phyloP scores from a whole-genome alignment of 441 rosid genomes.

The Mallotus repandus region DNA sequence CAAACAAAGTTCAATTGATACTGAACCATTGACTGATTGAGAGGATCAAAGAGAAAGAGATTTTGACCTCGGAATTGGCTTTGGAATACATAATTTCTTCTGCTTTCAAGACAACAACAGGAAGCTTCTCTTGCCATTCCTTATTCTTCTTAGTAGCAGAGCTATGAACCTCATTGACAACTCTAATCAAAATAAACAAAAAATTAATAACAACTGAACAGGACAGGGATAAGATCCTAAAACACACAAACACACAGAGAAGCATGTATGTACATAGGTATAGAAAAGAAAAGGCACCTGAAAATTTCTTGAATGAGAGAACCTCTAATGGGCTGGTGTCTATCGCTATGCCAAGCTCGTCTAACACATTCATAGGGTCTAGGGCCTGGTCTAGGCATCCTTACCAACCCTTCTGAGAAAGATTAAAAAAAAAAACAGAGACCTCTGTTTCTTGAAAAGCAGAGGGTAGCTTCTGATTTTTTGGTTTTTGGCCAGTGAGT shows the following conservation, averaged over 20 bases:
- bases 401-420: constrained; percentile 15
- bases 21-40: neutral
- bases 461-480: constrained; percentile 24
- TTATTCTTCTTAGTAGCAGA: constrained; percentile 73
- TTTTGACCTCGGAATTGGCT: constrained; percentile 87
- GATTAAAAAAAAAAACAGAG: constrained; percentile 1
- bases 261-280: neutral
- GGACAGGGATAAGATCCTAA: neutral
- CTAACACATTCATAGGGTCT: constrained; percentile 96
- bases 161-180: constrained; percentile 65
- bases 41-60: neutral
- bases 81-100: constrained; percentile 96
- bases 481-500: constrained; percentile 9
- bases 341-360: constrained; percentile 98
- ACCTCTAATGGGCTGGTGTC: constrained; percentile 85
- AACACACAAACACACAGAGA: constrained; percentile 3
- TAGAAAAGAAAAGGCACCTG: constrained; percentile 44
- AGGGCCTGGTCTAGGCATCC: constrained; percentile 97
- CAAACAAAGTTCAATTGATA: constrained; percentile 10
- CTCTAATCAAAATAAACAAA: constrained; percentile 43
- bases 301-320: constrained; percentile 90
- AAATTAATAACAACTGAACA: neutral
- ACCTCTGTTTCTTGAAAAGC: constrained; percentile 21
- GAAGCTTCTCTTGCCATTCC: constrained; percentile 94
- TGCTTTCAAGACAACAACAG: constrained; percentile 74